phyloP scores from a whole-genome alignment of 345 rosid genomes.

The Citrus sp. region DNA sequence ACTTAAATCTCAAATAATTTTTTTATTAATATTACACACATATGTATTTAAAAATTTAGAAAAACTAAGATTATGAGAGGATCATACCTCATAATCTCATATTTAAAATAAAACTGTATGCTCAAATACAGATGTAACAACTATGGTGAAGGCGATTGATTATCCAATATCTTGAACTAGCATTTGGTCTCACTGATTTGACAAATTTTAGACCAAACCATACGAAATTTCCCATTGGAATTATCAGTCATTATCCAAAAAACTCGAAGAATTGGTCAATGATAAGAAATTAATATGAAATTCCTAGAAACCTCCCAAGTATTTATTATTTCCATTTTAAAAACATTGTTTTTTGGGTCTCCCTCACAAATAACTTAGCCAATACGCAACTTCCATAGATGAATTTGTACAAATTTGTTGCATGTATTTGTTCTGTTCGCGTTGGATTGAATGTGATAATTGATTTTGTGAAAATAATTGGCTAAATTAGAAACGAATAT shows the following conservation, averaged over 20 bases:
- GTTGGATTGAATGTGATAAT: background rate
- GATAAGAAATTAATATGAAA: background rate
- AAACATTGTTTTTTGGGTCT: background rate
- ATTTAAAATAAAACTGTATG: too few relatives aligned
- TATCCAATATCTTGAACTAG: background rate
- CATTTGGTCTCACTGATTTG: background rate
- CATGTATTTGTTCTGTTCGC: background rate
- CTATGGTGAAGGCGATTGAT: background rate
- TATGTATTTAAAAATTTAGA: too few relatives aligned
- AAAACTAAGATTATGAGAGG: too few relatives aligned
- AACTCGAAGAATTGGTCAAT: background rate
- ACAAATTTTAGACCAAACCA: background rate
- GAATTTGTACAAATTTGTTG: background rate
- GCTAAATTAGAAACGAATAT: too few relatives aligned
- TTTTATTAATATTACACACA: too few relatives aligned
- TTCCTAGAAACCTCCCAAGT: background rate
- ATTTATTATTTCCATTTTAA: background rate
- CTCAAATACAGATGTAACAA: too few relatives aligned
- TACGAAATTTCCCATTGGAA: background rate
- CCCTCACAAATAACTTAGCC: background rate
- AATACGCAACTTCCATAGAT: background rate
- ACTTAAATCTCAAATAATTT: too few relatives aligned
- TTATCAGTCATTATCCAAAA: background rate
- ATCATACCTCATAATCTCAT: too few relatives aligned
- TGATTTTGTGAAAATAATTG: background rate